Conservation (phyloP, 768 basidiomycete genomes). For the Agrocybe praecox region DNA sequence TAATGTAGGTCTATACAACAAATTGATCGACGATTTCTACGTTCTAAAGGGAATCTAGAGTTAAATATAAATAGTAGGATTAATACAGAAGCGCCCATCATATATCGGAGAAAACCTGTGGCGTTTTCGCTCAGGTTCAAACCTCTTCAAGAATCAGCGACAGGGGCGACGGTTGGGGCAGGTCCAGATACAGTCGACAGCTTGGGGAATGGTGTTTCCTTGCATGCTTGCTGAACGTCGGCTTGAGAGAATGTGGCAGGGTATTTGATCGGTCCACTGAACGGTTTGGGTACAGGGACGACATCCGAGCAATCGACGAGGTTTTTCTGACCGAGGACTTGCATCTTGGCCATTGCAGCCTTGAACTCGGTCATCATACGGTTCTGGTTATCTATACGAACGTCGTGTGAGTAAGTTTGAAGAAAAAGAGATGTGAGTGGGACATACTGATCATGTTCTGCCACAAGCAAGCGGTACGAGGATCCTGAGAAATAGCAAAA, state of each 20-base stretch:
- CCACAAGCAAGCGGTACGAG: conserved; percentile 21
- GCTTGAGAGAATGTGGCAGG: conserved; percentile 15
- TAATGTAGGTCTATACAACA: no score
- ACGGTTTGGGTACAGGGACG: conserved; percentile 9
- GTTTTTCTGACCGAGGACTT: conserved; percentile 29
- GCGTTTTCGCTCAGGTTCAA: no score
- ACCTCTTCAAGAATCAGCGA: not conserved
- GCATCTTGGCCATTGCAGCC: conserved; percentile 33
- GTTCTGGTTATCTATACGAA: conserved; percentile 18
- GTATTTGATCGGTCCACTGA: conserved; percentile 16
- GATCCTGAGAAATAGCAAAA: conserved; percentile 21
- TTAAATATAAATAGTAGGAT: no score
- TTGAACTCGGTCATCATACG: conserved; percentile 26
- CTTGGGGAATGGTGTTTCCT: conserved; percentile 2
- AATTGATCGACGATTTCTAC: no score
- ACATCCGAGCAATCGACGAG: conserved; percentile 41
- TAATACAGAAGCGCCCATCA: no score
- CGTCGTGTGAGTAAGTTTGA: not conserved
- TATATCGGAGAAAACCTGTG: no score
- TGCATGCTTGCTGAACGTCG: conserved; percentile 15
- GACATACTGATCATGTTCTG: conserved; percentile 17
- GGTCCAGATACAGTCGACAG: conserved; percentile 11
- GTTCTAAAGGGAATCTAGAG: no score
- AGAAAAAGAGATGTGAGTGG: no score
- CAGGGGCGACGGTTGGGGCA: conserved; percentile 8